Conservation (phyloP, 2,329 filamentous ascomycete species). For the Nothophaeocryptopus gaeumannii region DNA sequence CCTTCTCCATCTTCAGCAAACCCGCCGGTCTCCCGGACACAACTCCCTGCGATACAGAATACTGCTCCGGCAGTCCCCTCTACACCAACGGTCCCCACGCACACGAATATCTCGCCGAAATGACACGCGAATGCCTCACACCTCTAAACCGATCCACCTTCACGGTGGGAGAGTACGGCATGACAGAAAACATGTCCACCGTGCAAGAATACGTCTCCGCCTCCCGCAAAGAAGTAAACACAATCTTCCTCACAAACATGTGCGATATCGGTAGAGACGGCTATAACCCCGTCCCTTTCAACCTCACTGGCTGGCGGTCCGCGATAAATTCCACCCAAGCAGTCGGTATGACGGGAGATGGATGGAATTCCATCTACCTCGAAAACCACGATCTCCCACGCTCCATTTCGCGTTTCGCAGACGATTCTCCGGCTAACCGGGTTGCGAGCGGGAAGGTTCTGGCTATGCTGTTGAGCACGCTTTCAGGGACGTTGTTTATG, state of each 20-base stretch:
- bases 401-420: constrained; percentile 54
- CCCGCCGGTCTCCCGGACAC: constrained; percentile 41
- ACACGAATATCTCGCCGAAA: constrained; percentile 49
- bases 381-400: constrained; percentile 66
- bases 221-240: constrained; percentile 58
- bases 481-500: constrained; percentile 61
- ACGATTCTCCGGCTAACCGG: constrained; percentile 49
- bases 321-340: no score
- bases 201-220: constrained; percentile 47
- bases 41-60: constrained; percentile 32
- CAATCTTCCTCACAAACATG: constrained; percentile 69
- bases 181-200: constrained; percentile 39
- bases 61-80: constrained; percentile 17
- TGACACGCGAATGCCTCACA: constrained; percentile 40
- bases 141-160: constrained; percentile 46
- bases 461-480: constrained; percentile 54
- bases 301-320: no score
- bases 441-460: constrained; percentile 57
- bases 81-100: constrained; percentile 38
- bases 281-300: no score
- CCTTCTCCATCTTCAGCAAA: constrained; percentile 49
- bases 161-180: constrained; percentile 50
- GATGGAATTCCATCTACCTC: constrained; percentile 63
- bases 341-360: constrained; percentile 33
- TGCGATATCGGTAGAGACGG: constrained; percentile 36